These are phyloP conservation scores for Ustilago bromivora DNA, from an alignment of 1,284 basidiomycete species.

Conservation along the genomic window DNA sequence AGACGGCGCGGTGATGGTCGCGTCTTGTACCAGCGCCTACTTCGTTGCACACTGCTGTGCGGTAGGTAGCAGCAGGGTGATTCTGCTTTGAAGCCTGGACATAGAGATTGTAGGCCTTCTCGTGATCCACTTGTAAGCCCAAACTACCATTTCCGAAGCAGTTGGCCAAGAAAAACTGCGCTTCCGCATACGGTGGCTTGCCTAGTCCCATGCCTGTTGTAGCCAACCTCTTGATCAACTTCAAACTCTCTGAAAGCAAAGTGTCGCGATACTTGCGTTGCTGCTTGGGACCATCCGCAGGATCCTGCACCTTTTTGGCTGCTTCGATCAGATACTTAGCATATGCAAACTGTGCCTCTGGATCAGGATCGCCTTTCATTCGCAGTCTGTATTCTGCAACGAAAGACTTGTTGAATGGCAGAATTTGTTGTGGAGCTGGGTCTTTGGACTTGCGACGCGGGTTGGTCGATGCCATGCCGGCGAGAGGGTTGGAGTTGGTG, in stretches of 20 bases:
- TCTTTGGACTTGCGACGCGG: constrained; percentile 61
- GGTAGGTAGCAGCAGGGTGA: constrained; percentile 92
- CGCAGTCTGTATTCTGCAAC: constrained; percentile 96
- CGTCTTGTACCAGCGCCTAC: constrained; percentile 97
- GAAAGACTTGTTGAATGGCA: constrained; percentile 84
- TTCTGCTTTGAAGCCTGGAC: constrained; percentile 97
- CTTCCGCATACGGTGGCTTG: constrained; percentile 84
- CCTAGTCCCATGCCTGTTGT: constrained; percentile 77
- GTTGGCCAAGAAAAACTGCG: constrained; percentile 99
- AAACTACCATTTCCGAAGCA: constrained; percentile 95
- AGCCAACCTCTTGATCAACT: constrained; percentile 89
- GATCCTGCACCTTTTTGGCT: constrained; percentile 79
- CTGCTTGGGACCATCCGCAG: constrained; percentile 64
- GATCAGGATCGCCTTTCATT: constrained; percentile 97
- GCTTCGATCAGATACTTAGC: constrained; percentile 99
- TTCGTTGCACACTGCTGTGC: constrained; percentile 98
- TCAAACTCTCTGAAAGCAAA: constrained; percentile 87
- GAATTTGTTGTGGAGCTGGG: constrained; percentile 48
- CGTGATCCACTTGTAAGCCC: constrained; percentile 94
- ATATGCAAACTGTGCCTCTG: constrained; percentile 97
- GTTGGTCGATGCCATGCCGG: constrained; percentile 30
- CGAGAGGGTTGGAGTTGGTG: constrained; percentile 21
- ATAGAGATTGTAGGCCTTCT: constrained; percentile 97
- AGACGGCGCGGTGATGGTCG: constrained; percentile 86
- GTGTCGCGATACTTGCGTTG: constrained; percentile 84